phyloP scores from a whole-genome alignment of 2,329 filamentous ascomycete species.

The Cytospora mali region DNA sequence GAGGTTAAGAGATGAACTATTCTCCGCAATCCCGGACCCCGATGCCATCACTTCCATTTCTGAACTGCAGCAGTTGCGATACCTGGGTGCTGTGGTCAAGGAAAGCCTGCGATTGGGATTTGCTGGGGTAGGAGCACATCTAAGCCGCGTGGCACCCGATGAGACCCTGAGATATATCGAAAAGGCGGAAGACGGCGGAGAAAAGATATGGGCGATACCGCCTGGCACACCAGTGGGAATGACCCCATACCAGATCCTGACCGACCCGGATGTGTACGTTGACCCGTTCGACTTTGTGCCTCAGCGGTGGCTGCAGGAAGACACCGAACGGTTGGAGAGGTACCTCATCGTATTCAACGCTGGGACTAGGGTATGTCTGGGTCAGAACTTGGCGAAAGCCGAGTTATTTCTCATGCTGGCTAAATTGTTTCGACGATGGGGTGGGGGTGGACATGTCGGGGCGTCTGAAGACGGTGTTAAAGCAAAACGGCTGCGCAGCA shows the following conservation, averaged over 20 bases:
- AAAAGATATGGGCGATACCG: conserved; percentile 31
- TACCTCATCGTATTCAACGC: not conserved
- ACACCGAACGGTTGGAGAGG: not conserved
- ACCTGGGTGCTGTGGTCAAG: conserved; percentile 47
- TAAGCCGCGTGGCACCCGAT: conserved; percentile 44
- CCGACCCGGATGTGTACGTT: conserved; percentile 31
- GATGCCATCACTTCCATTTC: conserved; percentile 14
- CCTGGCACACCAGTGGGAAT: conserved; percentile 35
- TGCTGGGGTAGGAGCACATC: conserved; percentile 40
- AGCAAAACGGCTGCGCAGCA: too few species aligned
- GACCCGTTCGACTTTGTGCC: conserved; percentile 22
- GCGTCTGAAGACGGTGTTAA: too few species aligned
- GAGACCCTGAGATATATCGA: conserved; percentile 41
- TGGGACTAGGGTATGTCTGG: conserved; percentile 32
- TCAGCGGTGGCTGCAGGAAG: conserved; percentile 8
- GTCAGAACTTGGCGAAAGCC: conserved; percentile 42
- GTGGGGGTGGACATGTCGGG: not conserved
- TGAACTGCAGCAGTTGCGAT: conserved; percentile 40
- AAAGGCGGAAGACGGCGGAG: conserved; percentile 26
- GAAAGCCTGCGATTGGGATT: conserved; percentile 51
- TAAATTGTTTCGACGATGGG: conserved; percentile 38
- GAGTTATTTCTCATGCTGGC: conserved; percentile 39
- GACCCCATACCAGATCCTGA: conserved; percentile 32
- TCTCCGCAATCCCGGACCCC: conserved; percentile 39
- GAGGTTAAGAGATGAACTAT: too few species aligned